phyloP scores from a whole-genome alignment of 192 early-diverging fungal genomes.

The Phlyctochytrium arcticum region DNA sequence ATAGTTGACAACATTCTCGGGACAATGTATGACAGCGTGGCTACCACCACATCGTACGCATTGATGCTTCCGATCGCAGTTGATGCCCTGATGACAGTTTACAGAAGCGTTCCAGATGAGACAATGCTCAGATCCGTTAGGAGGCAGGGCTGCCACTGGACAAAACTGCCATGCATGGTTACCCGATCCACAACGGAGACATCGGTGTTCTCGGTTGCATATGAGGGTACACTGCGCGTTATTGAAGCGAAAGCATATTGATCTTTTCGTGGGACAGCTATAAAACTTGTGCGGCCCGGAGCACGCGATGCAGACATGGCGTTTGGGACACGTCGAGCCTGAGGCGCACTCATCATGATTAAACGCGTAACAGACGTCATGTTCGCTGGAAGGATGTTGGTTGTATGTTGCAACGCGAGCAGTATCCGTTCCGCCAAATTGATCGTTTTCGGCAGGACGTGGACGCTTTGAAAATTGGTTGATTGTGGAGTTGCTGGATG shows the following conservation, averaged over 20 bases:
- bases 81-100: slow-evolving; percentile 5
- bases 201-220: slow-evolving; percentile 13
- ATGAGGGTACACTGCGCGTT: neutral
- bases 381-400: neutral
- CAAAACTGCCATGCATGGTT: neutral
- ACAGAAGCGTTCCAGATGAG: slow-evolving; percentile 11
- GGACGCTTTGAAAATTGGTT: too few species aligned
- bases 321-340: neutral
- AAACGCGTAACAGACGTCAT: neutral
- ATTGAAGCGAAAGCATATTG: slow-evolving; percentile 11
- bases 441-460: too few species aligned
- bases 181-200: slow-evolving; percentile 8
- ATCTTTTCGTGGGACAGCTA: neutral
- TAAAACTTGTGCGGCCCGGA: neutral
- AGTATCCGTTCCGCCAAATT: too few species aligned
- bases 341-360: neutral
- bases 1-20: slow-evolving; percentile 5
- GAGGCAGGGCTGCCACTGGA: neutral
- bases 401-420: too few species aligned
- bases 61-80: slow-evolving; percentile 7
- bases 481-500: too few species aligned
- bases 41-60: slow-evolving; percentile 3
- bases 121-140: slow-evolving; percentile 1
- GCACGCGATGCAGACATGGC: slow-evolving; percentile 3
- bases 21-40: slow-evolving; percentile 11